These are phyloP conservation scores for Chaetomidium leptoderma DNA, from an alignment of 495 filamentous ascomycete species.

Conservation along the genomic window DNA sequence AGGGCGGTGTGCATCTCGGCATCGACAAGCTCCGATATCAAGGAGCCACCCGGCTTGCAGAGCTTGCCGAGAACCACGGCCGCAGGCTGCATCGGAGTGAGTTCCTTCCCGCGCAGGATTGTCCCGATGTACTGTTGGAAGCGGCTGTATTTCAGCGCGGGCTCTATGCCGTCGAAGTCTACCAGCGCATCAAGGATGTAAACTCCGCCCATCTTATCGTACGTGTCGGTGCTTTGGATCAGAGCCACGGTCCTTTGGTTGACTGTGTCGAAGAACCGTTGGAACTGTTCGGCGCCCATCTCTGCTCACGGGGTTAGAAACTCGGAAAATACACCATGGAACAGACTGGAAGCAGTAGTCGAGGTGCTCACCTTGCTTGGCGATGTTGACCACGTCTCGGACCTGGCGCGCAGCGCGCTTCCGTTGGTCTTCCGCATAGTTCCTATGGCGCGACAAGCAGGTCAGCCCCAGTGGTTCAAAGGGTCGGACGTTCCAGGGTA, in stretches of 20 bases:
- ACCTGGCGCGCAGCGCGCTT: constrained; percentile 42
- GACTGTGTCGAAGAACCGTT: constrained; percentile 71
- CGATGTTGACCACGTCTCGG: constrained; percentile 37
- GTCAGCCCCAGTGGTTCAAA: constrained; percentile 8
- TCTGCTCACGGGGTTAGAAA: constrained; percentile 49
- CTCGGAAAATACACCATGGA: not conserved
- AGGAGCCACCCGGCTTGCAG: constrained; percentile 84
- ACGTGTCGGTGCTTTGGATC: constrained; percentile 76
- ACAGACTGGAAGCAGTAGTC: not conserved
- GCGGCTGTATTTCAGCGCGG: constrained; percentile 85
- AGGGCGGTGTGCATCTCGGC: constrained; percentile 91
- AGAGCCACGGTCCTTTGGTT: constrained; percentile 70
- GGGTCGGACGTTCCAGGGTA: not conserved
- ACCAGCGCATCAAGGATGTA: constrained; percentile 88
- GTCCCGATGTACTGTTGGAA: constrained; percentile 86
- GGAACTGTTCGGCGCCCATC: constrained; percentile 70
- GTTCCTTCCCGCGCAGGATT: constrained; percentile 84
- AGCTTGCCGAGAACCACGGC: constrained; percentile 83
- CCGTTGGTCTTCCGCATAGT: constrained; percentile 34
- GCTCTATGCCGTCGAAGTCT: constrained; percentile 92
- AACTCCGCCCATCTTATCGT: constrained; percentile 85
- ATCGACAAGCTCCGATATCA: constrained; percentile 95
- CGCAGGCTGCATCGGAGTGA: constrained; percentile 77
- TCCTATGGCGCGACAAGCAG: constrained; percentile 12
- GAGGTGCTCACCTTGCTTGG: constrained; percentile 35